phyloP scores from a whole-genome alignment of 2,329 filamentous ascomycete species.

The Cercospora sesami region DNA sequence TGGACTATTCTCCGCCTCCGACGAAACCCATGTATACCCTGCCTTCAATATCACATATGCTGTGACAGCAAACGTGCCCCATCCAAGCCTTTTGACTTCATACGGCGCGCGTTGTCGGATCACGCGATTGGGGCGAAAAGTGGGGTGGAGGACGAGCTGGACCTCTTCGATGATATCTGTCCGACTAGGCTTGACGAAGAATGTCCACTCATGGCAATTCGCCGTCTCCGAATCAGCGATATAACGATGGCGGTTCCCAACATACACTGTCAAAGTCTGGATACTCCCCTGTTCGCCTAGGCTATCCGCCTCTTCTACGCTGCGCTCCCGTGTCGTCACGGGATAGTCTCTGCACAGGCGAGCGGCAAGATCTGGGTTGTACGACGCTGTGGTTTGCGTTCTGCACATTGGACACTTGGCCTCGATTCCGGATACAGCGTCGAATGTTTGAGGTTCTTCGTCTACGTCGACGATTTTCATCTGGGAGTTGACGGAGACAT shows the following conservation, averaged over 20 bases:
- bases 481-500: slow-evolving; percentile 42
- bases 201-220: slow-evolving; percentile 47
- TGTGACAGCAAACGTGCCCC: slow-evolving; percentile 47
- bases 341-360: slow-evolving; percentile 42
- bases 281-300: slow-evolving; percentile 33
- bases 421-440: slow-evolving; percentile 37
- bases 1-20: slow-evolving; percentile 39
- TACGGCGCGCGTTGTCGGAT: slow-evolving; percentile 43
- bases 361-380: slow-evolving; percentile 34
- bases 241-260: slow-evolving; percentile 46
- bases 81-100: slow-evolving; percentile 44
- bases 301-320: slow-evolving; percentile 39
- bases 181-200: slow-evolving; percentile 48
- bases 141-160: slow-evolving; percentile 46
- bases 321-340: slow-evolving; percentile 39
- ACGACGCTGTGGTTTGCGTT: slow-evolving; percentile 41
- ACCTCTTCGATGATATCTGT: slow-evolving; percentile 49
- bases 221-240: slow-evolving; percentile 26
- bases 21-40: slow-evolving; percentile 47
- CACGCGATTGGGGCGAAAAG: slow-evolving; percentile 43
- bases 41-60: slow-evolving; percentile 46
- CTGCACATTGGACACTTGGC: slow-evolving; percentile 51
- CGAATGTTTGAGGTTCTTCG: slow-evolving; percentile 36
- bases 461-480: slow-evolving; percentile 45
- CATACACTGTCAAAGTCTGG: slow-evolving; percentile 46